Evolutionary conservation across 2,329 filamentous ascomycete genomes (phyloP), one percentile per base, ranked within the genome.

Genomic region (Botrytis paeoniae): DNA sequence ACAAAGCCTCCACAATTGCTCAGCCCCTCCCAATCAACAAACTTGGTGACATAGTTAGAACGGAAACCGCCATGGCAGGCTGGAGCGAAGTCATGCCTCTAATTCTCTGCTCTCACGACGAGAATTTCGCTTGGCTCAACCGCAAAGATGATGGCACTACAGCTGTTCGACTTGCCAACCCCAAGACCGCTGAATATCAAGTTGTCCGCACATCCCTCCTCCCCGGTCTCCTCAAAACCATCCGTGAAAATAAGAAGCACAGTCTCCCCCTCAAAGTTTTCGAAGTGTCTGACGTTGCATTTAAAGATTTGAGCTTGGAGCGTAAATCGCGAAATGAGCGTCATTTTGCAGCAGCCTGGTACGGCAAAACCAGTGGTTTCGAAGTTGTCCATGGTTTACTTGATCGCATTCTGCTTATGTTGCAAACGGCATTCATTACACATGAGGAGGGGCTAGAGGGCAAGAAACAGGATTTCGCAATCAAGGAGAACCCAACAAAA

Each of bases 31-130:
- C 90, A 74, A 92, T 99, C 83, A 99, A 99, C 87, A 98, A 98
- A 84, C 91, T 99, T 59, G 88, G 88, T 75, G 97, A 99, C 80
- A 97, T 98, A 77, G 89, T 98, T 74, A 92, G 96, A 71, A 85
- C 91, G 71, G 96, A 99, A 83, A 89, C 93, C 69, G 95, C 95
- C 71, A 96, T 97, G 89, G 92, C 95, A 9, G 96, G 96, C 74
- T 99, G 96, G 96, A 92, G 90, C 72, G 96, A 99, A 85, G 95
- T 97, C 72, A 91, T 99, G 89, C 95, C 96, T 39, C 87, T 99
- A 41, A 98, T 97, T 78, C 89, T 99, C 72, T 99, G 96, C 87
- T 97, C 94, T 63, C 94, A 98, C 82, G 95, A 98, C 80, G 96
- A 99, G 87, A 99, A 99, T 85, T 99, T 98, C 82, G 91, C 88